phyloP scores from a whole-genome alignment of 352 stramenopile genomes.

The Phytophthora constricta region DNA sequence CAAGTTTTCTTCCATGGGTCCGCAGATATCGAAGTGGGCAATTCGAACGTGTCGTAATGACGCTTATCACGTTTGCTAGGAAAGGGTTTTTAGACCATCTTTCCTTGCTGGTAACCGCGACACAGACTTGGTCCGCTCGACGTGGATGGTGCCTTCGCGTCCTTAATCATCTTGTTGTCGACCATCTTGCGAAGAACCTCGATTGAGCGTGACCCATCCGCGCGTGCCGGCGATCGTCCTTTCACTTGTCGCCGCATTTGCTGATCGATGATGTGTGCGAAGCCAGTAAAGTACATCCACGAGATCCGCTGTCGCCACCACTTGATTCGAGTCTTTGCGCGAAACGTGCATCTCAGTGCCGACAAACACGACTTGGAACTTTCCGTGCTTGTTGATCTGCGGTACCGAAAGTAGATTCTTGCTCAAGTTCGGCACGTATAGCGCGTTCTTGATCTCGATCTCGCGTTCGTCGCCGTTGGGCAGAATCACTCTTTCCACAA shows the following conservation, averaged over 20 bases:
- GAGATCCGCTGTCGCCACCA: conserved; percentile 22
- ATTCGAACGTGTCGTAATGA: conserved; percentile 3
- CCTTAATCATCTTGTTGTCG: no score
- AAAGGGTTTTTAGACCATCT: conserved; percentile 13
- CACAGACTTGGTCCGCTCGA: neutral
- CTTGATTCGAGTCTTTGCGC: conserved; percentile 16
- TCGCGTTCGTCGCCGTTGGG: neutral
- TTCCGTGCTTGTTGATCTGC: no score
- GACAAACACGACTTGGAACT: no score
- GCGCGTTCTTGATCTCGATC: neutral
- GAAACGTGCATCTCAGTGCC: conserved; percentile 16
- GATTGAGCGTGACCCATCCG: conserved; percentile 14
- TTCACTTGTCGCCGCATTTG: neutral
- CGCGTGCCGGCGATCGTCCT: conserved; percentile 11
- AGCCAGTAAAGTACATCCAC: no score
- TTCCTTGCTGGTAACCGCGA: neutral
- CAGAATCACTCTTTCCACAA: no score
- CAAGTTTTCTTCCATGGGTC: no score
- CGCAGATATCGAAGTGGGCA: conserved; percentile 21
- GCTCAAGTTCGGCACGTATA: conserved; percentile 18
- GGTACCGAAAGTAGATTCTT: conserved; percentile 15
- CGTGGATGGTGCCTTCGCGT: neutral
- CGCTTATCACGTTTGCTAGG: conserved; percentile 8
- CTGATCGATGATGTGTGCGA: neutral
- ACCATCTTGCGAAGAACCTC: conserved; percentile 25